These are phyloP conservation scores for Lepidium sativum DNA, from an alignment of 345 rosid genomes.

Conservation along the genomic window DNA sequence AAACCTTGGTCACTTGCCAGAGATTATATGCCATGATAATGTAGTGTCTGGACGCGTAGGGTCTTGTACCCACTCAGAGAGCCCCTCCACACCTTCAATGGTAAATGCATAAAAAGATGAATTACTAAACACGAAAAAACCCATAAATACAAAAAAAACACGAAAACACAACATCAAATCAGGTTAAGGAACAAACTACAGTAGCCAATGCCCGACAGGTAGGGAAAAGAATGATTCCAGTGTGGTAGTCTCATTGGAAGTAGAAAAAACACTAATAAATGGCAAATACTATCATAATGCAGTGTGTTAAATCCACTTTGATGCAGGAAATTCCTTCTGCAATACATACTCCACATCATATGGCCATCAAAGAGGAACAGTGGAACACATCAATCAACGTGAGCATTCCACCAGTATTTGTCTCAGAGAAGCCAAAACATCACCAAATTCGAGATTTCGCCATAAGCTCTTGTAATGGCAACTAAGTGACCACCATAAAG, in stretches of 20 bases:
- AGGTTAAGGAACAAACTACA: neutral
- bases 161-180: neutral
- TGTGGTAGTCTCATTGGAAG: neutral
- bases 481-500: neutral
- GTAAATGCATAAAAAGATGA: constrained; percentile 19
- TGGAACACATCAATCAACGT: neutral
- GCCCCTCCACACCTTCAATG: constrained; percentile 70
- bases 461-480: neutral
- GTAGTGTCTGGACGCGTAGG: constrained; percentile 82
- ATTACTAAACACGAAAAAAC: neutral
- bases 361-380: neutral
- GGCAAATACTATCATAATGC: neutral
- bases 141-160: neutral
- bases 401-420: neutral
- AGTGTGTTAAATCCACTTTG: neutral
- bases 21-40: constrained; percentile 70
- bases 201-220: neutral
- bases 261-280: neutral
- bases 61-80: constrained; percentile 72
- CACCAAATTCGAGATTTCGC: neutral
- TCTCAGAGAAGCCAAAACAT: neutral
- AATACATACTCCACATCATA: neutral
- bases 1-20: constrained; percentile 38
- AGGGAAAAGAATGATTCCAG: neutral
- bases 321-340: neutral